Percentiles rank a stretch among this genome's conserved stretches.
phyloP scores from a whole-genome alignment of 2,329 filamentous ascomycete genomes.

The Emergomyces orientalis region DNA sequence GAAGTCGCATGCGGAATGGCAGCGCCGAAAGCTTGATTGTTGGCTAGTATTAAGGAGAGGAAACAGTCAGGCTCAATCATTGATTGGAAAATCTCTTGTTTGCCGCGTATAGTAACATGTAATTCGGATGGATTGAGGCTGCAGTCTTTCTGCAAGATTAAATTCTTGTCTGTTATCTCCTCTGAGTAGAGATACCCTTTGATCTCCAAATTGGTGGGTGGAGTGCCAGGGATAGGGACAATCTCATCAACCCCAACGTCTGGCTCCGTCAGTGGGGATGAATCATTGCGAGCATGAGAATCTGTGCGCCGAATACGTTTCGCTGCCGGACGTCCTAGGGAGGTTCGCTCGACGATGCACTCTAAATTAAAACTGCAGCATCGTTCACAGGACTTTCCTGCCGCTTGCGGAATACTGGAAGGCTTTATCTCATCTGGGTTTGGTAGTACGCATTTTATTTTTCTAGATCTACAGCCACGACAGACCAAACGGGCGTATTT shows the following conservation, averaged over 20 bases:
- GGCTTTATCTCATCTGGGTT: background rate
- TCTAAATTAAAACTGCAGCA: constrained; percentile 15
- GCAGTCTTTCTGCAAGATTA: background rate
- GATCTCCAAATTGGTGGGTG: background rate
- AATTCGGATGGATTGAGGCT: background rate
- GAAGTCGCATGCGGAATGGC: constrained; percentile 2
- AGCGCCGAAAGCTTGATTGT: constrained; percentile 11
- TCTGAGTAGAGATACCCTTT: constrained; percentile 2
- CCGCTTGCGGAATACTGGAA: constrained; percentile 9
- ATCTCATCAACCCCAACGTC: background rate
- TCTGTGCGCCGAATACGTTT: background rate
- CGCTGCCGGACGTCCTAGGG: constrained; percentile 13
- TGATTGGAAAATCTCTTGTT: constrained; percentile 11
- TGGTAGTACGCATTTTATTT: constrained; percentile 18
- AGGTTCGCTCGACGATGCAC: constrained; percentile 16
- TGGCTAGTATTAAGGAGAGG: constrained; percentile 11
- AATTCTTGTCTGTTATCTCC: background rate
- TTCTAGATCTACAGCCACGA: constrained; percentile 16
- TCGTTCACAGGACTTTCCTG: constrained; percentile 14
- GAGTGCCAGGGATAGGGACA: background rate
- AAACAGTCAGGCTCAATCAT: constrained; percentile 11
- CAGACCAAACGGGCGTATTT: constrained; percentile 17
- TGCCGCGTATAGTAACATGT: background rate
- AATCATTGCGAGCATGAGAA: background rate
- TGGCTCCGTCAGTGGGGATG: background rate